Conservation (phyloP, 2,329 filamentous ascomycete species). For the Gremmenia infestans region DNA sequence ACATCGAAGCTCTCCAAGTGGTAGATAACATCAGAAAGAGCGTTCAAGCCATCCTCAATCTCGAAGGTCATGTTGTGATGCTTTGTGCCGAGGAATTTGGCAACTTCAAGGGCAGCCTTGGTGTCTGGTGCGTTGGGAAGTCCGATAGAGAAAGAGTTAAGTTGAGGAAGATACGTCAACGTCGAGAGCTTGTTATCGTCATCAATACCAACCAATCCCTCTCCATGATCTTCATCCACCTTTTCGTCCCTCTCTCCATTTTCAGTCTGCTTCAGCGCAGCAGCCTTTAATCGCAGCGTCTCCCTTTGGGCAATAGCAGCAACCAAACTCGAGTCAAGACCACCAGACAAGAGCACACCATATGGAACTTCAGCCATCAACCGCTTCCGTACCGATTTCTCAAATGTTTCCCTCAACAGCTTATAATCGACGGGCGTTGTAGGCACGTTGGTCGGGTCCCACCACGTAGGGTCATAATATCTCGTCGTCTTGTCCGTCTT, state of each 20-base stretch:
- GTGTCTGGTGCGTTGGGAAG: conserved; percentile 90
- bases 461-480: conserved; percentile 92
- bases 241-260: conserved; percentile 41
- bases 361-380: conserved; percentile 99
- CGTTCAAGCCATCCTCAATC: conserved; percentile 93
- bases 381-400: conserved; percentile 89
- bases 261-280: conserved; percentile 43
- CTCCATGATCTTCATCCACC: conserved; percentile 54
- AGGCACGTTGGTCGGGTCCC: conserved; percentile 76
- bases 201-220: conserved; percentile 87
- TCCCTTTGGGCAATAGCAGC: conserved; percentile 94
- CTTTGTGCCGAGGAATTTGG: conserved; percentile 94
- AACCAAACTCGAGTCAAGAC: conserved; percentile 91
- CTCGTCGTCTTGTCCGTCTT: conserved; percentile 77
- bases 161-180: conserved; percentile 83
- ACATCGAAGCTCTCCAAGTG: conserved; percentile 98
- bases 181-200: conserved; percentile 86
- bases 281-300: conserved; percentile 70
- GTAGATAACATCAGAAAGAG: conserved; percentile 94
- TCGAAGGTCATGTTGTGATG: conserved; percentile 99
- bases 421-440: conserved; percentile 78
- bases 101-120: conserved; percentile 85
- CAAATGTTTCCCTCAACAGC: conserved; percentile 72
- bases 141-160: conserved; percentile 98
- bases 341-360: conserved; percentile 90